Base-by-base conservation (phyloP, 2,329 filamentous ascomycete genomes). In the Phaeomoniella chlamydospora region DNA sequence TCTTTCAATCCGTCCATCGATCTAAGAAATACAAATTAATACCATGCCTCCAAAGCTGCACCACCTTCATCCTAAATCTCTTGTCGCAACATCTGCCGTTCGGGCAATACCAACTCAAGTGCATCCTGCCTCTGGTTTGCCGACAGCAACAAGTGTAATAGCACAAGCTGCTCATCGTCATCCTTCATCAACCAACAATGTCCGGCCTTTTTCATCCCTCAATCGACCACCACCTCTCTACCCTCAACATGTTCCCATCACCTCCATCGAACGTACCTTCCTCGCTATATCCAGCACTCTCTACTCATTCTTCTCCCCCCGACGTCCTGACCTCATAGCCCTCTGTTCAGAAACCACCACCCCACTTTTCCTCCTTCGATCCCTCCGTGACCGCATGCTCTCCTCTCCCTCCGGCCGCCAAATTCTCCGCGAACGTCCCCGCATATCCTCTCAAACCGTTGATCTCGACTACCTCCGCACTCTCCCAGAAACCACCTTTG, bases 281-380 rank as follows among this genome's bases (percentile, higher is more conserved):
- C 68, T 98, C 2, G 72, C 74, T 5, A 48, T 75, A 17, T 72
- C 73, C 22, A 76, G 72, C 36, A 74, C 73, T 5, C 52, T 77
- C 14, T 64, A 67, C 33, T 72, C 72, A 26, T 61, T 78, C 15
- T 48, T 85, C 3, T 75, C 94, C 49, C 88, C 88, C 1, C 74
- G 82, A 51, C 74, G 90, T 49, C 11, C 49, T 84, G 90, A 98
- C 63, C 76, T 98, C 46, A 92, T 98, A 48, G 90, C 90, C 19
- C 74, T 85, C 19, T 74, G 93, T n/a, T 88, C 87, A 52, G 90
- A 98, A 67, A 78, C 87, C 17, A 96, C 90, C 3, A 85, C 87
- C 15, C 85, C 87, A 6, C 90, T 90, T 10, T 94, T 86, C 69
- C 94, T 96, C 64, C 87, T 94, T 58, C 75, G 83, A 59, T 82